Evolutionary conservation across 306 rosid species (phyloP).

Genomic region (Ziziphus jujuba): DNA sequence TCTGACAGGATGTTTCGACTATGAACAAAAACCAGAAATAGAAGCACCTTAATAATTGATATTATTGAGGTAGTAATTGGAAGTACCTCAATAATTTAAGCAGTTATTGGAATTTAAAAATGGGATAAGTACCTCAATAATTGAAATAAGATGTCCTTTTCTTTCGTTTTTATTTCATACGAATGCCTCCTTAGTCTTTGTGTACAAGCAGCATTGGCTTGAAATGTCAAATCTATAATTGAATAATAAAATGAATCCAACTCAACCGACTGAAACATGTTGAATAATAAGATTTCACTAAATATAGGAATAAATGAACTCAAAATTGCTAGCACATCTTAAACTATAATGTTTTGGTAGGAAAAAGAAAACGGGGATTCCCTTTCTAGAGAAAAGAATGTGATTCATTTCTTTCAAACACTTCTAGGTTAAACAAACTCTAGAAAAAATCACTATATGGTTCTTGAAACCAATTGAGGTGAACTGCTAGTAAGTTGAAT

Average conservation of each 20-base stretch:
- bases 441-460: constrained; percentile 31
- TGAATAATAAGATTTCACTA: constrained; percentile 10
- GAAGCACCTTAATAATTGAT: too few relatives aligned
- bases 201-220: not conserved
- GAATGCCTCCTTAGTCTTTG: too few relatives aligned
- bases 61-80: too few relatives aligned
- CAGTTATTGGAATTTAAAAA: too few relatives aligned
- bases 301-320: constrained; percentile 6
- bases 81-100: too few relatives aligned
- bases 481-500: constrained; percentile 32
- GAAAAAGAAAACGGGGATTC: constrained; percentile 25
- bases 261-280: not conserved
- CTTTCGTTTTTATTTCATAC: too few relatives aligned
- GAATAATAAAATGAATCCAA: not conserved
- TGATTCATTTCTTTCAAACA: constrained; percentile 36
- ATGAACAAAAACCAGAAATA: too few relatives aligned
- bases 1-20: too few relatives aligned
- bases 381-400: constrained; percentile 32
- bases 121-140: too few relatives aligned
- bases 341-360: constrained; percentile 21
- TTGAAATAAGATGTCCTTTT: too few relatives aligned
- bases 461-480: constrained; percentile 29
- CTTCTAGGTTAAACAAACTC: constrained; percentile 33
- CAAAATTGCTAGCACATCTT: constrained; percentile 34
- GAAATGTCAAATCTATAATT: not conserved